Percentiles rank a stretch among this genome's conserved stretches.
These are phyloP conservation scores for Termitomyces sp. DNA, from an alignment of 768 basidiomycete species.

Conservation along the genomic window DNA sequence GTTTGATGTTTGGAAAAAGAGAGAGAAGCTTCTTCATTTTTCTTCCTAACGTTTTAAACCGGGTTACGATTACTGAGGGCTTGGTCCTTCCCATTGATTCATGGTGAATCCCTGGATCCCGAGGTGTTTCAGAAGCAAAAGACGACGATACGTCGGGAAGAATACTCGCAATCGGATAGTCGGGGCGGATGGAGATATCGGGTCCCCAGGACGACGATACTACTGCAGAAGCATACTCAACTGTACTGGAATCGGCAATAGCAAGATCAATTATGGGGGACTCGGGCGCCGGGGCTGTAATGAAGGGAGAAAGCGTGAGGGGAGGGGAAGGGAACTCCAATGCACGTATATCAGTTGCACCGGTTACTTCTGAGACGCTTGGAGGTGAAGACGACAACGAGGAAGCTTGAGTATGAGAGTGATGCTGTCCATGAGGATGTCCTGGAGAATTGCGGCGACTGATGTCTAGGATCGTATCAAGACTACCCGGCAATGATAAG, in stretches of 20 bases:
- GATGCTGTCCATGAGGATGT: background rate
- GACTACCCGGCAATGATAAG: conserved; percentile 25
- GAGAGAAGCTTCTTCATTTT: conserved; percentile 25
- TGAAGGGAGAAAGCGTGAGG: conserved; percentile 17
- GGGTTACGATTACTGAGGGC: conserved; percentile 13
- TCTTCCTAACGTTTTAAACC: conserved; percentile 23
- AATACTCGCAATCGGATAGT: background rate
- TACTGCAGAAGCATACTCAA: conserved; percentile 31
- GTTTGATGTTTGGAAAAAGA: background rate
- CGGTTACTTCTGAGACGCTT: conserved; percentile 7
- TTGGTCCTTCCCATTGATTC: background rate
- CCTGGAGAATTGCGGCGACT: conserved; percentile 8
- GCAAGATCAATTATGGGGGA: conserved; percentile 1
- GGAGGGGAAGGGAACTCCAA: conserved; percentile 13
- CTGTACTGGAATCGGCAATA: conserved; percentile 19
- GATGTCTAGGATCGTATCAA: conserved; percentile 12
- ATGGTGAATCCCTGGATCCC: background rate
- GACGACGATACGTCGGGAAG: background rate
- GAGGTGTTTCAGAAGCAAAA: background rate
- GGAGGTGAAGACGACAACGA: conserved; percentile 7
- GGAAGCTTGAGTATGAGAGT: background rate
- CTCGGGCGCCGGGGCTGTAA: conserved; percentile 11
- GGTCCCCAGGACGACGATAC: conserved; percentile 29
- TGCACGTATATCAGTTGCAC: conserved; percentile 8
- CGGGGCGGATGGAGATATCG: conserved; percentile 10